A percentile compares a stretch with the other conserved stretches of the same genome.
Evolutionary conservation across 164 flowering plant species (phyloP).

Genomic region (Dillenia turbinata): DNA sequence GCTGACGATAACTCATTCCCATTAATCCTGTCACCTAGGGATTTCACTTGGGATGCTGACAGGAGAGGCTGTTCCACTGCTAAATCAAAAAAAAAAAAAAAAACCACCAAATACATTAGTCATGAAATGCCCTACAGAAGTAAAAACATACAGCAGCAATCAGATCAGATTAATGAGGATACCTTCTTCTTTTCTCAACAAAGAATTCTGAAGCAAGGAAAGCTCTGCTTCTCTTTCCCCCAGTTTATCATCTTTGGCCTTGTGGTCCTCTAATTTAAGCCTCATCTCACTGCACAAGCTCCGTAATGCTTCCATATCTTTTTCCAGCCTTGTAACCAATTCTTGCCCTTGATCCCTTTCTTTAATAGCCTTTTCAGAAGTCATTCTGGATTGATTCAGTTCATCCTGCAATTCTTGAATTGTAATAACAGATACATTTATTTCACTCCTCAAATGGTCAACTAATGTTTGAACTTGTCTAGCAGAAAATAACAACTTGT

Average conservation of each 20-base stretch:
- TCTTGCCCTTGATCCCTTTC: slow-evolving; percentile 42
- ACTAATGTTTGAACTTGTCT: slow-evolving; percentile 31
- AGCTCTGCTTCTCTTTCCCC: slow-evolving; percentile 58
- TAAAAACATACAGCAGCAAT: neutral
- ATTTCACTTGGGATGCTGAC: slow-evolving; percentile 40
- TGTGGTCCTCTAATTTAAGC: slow-evolving; percentile 35
- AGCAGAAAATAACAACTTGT: slow-evolving; percentile 35
- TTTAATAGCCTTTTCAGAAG: slow-evolving; percentile 33
- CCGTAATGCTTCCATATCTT: slow-evolving; percentile 40
- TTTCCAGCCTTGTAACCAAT: slow-evolving; percentile 45
- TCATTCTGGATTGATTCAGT: slow-evolving; percentile 28
- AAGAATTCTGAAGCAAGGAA: slow-evolving; percentile 21
- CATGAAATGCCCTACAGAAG: neutral
- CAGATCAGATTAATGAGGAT: slow-evolving; percentile 5
- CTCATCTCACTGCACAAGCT: slow-evolving; percentile 38
- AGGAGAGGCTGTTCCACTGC: slow-evolving; percentile 35
- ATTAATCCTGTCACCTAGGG: slow-evolving; percentile 49
- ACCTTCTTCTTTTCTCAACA: slow-evolving; percentile 55
- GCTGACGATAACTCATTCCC: slow-evolving; percentile 32
- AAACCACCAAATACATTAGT: slow-evolving; percentile 1
- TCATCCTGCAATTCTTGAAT: slow-evolving; percentile 46
- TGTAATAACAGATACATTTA: slow-evolving; percentile 22
- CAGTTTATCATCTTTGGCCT: slow-evolving; percentile 32
- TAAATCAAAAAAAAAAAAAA: slow-evolving; percentile 23
- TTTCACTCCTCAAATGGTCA: slow-evolving; percentile 33